Evolutionary conservation across 371 early-diverging fungal genomes (phyloP).

Genomic region (Apophysomyces elegans): DNA sequence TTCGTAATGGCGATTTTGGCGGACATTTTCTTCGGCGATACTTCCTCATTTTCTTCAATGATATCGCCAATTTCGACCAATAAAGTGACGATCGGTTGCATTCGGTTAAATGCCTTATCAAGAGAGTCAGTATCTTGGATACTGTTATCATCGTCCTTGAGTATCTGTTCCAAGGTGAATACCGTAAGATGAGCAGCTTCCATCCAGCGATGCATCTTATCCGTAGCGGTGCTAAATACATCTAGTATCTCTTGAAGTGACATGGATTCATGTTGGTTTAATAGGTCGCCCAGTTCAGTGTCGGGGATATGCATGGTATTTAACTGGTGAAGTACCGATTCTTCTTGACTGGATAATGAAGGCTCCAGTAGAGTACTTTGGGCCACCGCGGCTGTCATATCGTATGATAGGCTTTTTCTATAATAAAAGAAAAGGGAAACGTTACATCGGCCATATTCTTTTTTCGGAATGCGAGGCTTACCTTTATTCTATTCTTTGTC

Average conservation of each 20-base stretch:
- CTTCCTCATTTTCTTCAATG: constrained; percentile 29
- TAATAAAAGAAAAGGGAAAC: background rate
- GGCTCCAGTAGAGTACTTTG: constrained; percentile 5
- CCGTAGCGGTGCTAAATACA: constrained; percentile 37
- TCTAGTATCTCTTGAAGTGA: constrained; percentile 39
- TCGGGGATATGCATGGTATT: constrained; percentile 33
- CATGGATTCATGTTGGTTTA: constrained; percentile 41
- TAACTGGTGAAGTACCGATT: constrained; percentile 19
- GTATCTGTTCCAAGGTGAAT: constrained; percentile 53
- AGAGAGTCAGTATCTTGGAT: constrained; percentile 44
- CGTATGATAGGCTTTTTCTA: constrained; percentile 2
- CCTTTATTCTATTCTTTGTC: too few species aligned
- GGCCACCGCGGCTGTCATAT: constrained; percentile 14
- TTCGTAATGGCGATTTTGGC: constrained; percentile 36
- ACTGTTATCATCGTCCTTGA: constrained; percentile 41
- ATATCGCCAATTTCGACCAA: constrained; percentile 51
- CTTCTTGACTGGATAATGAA: constrained; percentile 20
- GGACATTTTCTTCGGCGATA: constrained; percentile 17
- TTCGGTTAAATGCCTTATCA: constrained; percentile 44
- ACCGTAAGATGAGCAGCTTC: constrained; percentile 59
- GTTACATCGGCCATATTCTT: background rate
- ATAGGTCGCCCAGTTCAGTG: constrained; percentile 32
- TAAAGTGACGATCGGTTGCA: constrained; percentile 53
- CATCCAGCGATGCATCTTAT: constrained; percentile 50
- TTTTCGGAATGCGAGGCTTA: background rate